Base-by-base conservation (phyloP, 2,329 filamentous ascomycete species). In the Colletotrichum ledebouriae region DNA sequence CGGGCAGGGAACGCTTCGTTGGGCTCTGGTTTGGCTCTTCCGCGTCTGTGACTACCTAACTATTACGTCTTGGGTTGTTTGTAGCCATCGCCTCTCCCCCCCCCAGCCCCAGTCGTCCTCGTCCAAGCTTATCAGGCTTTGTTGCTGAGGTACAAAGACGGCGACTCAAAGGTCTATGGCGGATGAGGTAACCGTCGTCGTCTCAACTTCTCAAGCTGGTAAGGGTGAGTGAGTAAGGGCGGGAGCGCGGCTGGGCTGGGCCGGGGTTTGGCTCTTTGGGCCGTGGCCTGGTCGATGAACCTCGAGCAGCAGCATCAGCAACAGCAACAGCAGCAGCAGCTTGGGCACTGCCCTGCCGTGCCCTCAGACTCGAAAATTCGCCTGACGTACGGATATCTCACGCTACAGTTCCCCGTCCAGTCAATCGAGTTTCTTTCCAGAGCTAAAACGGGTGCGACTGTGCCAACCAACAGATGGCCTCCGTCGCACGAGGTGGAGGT, bases 221-320 rank as follows among this genome's bases (percentile, higher is more conserved):
- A 59, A 59, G 53, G 53, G 25, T 25, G 4, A 25, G 25, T 25
- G 25, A 25, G 3, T 50, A 39, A 68, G 47, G 53, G 61, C 61
- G 55, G 65, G 65, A 68, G 41, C 29, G 60, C 41, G 65, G 47
- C 61, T 68, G 61, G 65, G 61, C 61, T 68, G 65, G 47, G 65
- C 65, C 61, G 65, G 65, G 53, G 37, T 58, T 34, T 59, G 53
- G 46, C 33, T 47, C 39, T 52, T 55, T 55, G 52, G 52, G 33
- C 52, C 39, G 9, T 9, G 46, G 47, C 63, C 55, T 60, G 25
- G 63, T 47, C 57, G 22, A 62, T n/a, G 33, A 33, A 29, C 33
- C 22, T 34, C 25, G 42, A 20, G 42, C 22, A 52, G 49, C 49
- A 17, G 49, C 49, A 33, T 33, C 34, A 39, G 37, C 10, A 39